Conservation (phyloP, 169 alveolate species). For the Cardiosporidium cionae region DNA sequence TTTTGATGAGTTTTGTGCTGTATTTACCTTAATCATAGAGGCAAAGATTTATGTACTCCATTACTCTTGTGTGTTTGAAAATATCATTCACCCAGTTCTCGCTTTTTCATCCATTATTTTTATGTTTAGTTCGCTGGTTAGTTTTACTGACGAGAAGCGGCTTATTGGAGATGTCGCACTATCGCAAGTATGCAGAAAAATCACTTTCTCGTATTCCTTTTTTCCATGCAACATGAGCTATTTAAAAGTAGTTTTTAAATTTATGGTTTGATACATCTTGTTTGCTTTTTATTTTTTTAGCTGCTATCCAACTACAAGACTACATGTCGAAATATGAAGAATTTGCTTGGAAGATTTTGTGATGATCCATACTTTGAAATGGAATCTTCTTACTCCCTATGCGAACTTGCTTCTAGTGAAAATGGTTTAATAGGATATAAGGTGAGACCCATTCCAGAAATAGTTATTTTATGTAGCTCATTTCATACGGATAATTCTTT, state of each 20-base stretch:
- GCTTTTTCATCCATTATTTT: too few species aligned
- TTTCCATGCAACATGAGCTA: background rate
- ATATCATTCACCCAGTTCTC: too few species aligned
- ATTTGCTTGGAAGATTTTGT: conserved; percentile 65
- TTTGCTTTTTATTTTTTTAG: background rate
- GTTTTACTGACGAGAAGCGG: conserved; percentile 79
- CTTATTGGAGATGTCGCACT: conserved; percentile 85
- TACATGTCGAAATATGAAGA: conserved; percentile 78
- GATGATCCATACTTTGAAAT: conserved; percentile 5
- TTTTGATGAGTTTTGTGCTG: background rate
- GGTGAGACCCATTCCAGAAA: too few species aligned
- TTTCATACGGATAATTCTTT: too few species aligned
- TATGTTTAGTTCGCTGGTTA: too few species aligned
- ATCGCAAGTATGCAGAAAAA: conserved; percentile 52
- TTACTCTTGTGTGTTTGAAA: conserved; percentile 29
- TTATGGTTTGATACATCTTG: too few species aligned
- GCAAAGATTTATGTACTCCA: background rate
- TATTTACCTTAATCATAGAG: background rate
- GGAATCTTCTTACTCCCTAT: background rate
- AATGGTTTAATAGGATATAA: background rate
- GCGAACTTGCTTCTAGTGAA: background rate
- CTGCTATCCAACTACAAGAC: conserved; percentile 68
- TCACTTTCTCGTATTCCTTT: too few species aligned
- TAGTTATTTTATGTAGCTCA: too few species aligned
- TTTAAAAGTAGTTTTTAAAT: too few species aligned